These are phyloP conservation scores for Beauveria medogensis DNA, from an alignment of 2,329 filamentous ascomycete species.

Conservation along the genomic window DNA sequence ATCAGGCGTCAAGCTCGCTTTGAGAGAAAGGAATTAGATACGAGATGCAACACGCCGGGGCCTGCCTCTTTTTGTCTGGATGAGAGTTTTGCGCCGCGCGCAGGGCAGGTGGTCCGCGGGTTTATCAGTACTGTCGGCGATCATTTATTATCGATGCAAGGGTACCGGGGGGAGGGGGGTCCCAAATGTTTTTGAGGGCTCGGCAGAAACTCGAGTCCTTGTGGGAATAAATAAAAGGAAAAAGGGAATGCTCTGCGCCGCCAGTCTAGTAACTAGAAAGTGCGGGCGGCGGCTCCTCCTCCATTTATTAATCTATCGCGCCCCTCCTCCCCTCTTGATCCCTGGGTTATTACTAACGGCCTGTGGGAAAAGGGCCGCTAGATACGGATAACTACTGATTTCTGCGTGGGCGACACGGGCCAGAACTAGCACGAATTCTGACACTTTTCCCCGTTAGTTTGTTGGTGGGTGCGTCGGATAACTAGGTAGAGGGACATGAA, in stretches of 20 bases:
- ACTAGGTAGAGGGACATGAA: not conserved
- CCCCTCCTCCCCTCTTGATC: no score
- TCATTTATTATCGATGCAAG: not conserved
- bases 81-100: not conserved
- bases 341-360: no score
- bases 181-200: not conserved
- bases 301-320: no score
- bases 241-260: no score
- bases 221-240: no score
- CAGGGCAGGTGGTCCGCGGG: not conserved
- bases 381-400: no score
- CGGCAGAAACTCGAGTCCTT: not conserved
- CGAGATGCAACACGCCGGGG: not conserved
- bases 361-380: no score
- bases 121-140: not conserved
- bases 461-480: not conserved
- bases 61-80: not conserved
- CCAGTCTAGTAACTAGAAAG: no score
- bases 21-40: not conserved
- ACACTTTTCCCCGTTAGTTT: not conserved
- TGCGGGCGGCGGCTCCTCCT: no score
- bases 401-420: no score
- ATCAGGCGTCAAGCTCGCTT: not conserved
- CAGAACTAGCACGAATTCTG: slow-evolving; percentile 3
- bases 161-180: not conserved